phyloP scores from a whole-genome alignment of 345 rosid species.

The Raphanus raphanistrum region DNA sequence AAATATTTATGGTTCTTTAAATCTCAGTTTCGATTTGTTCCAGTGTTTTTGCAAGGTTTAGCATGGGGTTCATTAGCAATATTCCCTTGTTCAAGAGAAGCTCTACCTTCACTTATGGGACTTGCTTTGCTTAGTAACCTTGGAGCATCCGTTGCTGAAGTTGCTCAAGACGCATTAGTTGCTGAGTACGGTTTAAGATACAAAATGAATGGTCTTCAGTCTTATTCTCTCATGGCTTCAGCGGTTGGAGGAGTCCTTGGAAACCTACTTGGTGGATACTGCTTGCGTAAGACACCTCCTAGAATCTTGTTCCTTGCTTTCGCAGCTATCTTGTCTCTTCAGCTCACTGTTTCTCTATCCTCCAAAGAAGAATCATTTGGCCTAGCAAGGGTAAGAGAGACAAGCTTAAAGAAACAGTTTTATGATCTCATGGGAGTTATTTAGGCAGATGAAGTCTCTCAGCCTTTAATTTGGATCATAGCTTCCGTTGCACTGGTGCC shows the following conservation, averaged over 20 bases:
- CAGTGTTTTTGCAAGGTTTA: conserved; percentile 73
- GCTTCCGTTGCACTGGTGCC: conserved; percentile 69
- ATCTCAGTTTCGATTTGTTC: background rate
- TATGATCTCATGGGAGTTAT: conserved; percentile 54
- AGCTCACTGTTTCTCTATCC: conserved; percentile 55
- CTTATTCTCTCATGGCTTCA: conserved; percentile 82
- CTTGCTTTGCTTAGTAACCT: conserved; percentile 71
- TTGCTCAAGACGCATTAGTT: conserved; percentile 84
- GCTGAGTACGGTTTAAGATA: conserved; percentile 77
- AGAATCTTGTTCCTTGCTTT: conserved; percentile 58
- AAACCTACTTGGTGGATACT: conserved; percentile 76
- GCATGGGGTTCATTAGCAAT: conserved; percentile 78
- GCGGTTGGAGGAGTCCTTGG: conserved; percentile 85
- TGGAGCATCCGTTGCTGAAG: conserved; percentile 87
- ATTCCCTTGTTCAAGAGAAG: conserved; percentile 53
- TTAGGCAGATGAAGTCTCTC: conserved; percentile 50
- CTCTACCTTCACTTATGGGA: conserved; percentile 62
- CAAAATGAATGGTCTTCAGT: conserved; percentile 53
- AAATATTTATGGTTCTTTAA: too few relatives aligned
- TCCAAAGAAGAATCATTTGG: conserved; percentile 61
- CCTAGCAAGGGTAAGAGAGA: conserved; percentile 37
- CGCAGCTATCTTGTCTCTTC: conserved; percentile 51
- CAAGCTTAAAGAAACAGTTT: conserved; percentile 46
- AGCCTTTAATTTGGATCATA: conserved; percentile 67
- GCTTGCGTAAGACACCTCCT: conserved; percentile 48